Evolutionary conservation across 73 alveolate genomes (phyloP), one percentile per base, ranked within the genome.

Genomic region (Urostyla sp.): DNA sequence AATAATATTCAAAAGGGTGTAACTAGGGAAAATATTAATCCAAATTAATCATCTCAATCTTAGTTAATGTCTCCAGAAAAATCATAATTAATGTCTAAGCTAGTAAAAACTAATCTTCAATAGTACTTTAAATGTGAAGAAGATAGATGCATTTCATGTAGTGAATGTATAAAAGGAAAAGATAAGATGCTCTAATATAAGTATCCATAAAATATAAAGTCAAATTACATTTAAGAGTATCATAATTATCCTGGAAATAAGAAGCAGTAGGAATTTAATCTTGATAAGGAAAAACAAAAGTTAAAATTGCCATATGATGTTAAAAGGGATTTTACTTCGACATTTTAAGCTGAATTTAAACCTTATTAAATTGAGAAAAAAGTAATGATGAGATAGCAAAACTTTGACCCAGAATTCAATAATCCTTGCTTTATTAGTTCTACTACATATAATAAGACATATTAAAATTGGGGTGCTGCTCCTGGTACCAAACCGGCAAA

Each of bases 341-440:
- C 76, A n/a, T 40, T 35, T 3, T 11, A 59, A 21, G 55, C 76
- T 4, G 76, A 59, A 34, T 59, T 59, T 34, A 59, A 59, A 34
- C 76, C 76, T n/a, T 59, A 35, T 34, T 34, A 59, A 59, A 55
- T 59, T 15, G 24, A n/a, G 15, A 52, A 52, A 15, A 59, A 34
- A 34, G 57, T 35, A 34, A 59, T n/a, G 18, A 59, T 35, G 21
- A 59, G 24, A 59, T 15, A 59, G 13, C 57, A 59, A 13, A 55
- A 59, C 30, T 52, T 35, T 34, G 6, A 35, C 26, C 37, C 37
- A 15, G 76, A 59, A 59, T 11, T 59, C 16, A 59, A 59, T 36
- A 52, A 59, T 59, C 76, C 76, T 59, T 59, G 76, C 30, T 59
- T 59, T 21, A 59, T 59, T 28, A 55, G 76, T 7, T 59, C 76